phyloP scores from a whole-genome alignment of 2,329 filamentous ascomycete species.

The Cadophora gregata region DNA sequence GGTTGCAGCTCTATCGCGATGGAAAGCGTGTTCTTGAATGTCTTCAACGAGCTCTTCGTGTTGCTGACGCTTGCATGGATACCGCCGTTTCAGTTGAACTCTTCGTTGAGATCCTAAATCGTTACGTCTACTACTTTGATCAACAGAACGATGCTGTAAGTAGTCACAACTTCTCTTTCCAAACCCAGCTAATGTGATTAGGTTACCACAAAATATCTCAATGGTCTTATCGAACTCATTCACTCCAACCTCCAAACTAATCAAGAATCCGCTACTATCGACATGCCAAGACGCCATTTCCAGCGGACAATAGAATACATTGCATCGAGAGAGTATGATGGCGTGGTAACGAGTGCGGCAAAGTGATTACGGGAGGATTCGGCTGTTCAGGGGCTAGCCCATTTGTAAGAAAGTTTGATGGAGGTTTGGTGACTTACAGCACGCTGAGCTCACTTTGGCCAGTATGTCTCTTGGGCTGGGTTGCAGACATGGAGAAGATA shows the following conservation, averaged over 20 bases:
- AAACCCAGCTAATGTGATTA: conserved; percentile 41
- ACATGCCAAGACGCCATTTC: conserved; percentile 93
- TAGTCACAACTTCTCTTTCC: conserved; percentile 19
- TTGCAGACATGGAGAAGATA: conserved; percentile 13
- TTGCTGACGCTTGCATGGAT: conserved; percentile 99
- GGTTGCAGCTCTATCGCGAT: conserved; percentile 83
- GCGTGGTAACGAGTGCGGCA: conserved; percentile 65
- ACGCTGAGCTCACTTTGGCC: conserved; percentile 8
- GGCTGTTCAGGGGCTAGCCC: background rate
- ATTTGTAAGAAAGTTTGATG: conserved; percentile 38
- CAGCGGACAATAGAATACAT: conserved; percentile 95
- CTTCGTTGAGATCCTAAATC: conserved; percentile 97
- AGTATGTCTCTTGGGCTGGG: background rate
- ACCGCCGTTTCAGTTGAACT: conserved; percentile 95
- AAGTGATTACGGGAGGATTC: conserved; percentile 32
- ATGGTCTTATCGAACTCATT: conserved; percentile 96
- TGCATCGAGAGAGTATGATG: conserved; percentile 87
- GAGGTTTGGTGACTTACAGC: conserved; percentile 26
- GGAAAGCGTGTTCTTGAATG: conserved; percentile 97
- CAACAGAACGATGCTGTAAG: conserved; percentile 94
- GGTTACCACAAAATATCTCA: conserved; percentile 96
- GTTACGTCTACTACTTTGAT: conserved; percentile 99
- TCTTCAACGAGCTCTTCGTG: conserved; percentile 89
- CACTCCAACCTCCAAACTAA: conserved; percentile 93
- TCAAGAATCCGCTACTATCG: conserved; percentile 79